phyloP scores from a whole-genome alignment of 371 early-diverging fungal genomes.

The Lichtheimia corymbifera region DNA sequence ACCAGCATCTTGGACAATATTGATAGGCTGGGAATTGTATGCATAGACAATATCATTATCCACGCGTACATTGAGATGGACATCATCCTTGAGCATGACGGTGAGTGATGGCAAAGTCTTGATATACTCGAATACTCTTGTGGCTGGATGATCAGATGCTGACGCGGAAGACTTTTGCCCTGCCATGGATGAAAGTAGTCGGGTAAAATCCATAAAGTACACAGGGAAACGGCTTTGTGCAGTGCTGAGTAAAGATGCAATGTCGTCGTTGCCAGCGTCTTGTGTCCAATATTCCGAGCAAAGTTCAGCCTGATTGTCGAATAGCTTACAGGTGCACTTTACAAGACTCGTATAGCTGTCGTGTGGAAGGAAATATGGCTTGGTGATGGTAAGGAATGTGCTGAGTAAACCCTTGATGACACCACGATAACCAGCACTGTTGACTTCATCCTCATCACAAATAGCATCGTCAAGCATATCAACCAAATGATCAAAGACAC shows the following conservation, averaged over 20 bases:
- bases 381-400: slow-evolving; percentile 31
- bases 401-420: slow-evolving; percentile 22
- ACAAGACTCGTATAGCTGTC: slow-evolving; percentile 34
- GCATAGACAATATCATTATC: slow-evolving; percentile 10
- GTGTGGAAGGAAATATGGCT: slow-evolving; percentile 25
- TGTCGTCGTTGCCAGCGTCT: slow-evolving; percentile 17
- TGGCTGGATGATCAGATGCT: slow-evolving; percentile 19
- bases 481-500: slow-evolving; percentile 27
- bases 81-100: slow-evolving; percentile 16
- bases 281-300: slow-evolving; percentile 35
- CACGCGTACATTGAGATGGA: slow-evolving; percentile 11
- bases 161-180: slow-evolving; percentile 6
- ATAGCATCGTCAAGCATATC: slow-evolving; percentile 22
- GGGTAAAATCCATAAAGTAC: slow-evolving; percentile 24
- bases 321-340: slow-evolving; percentile 19
- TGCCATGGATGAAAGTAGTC: slow-evolving; percentile 29
- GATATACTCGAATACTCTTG: slow-evolving; percentile 31
- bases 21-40: slow-evolving; percentile 17
- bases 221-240: slow-evolving; percentile 37
- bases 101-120: slow-evolving; percentile 21
- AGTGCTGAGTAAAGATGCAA: slow-evolving; percentile 22
- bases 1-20: slow-evolving; percentile 11
- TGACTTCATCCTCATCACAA: slow-evolving; percentile 35
- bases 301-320: slow-evolving; percentile 28
- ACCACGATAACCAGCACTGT: slow-evolving; percentile 29